Base-by-base conservation (phyloP, 805 yeast genomes). In the Barnettozyma siamensis region DNA sequence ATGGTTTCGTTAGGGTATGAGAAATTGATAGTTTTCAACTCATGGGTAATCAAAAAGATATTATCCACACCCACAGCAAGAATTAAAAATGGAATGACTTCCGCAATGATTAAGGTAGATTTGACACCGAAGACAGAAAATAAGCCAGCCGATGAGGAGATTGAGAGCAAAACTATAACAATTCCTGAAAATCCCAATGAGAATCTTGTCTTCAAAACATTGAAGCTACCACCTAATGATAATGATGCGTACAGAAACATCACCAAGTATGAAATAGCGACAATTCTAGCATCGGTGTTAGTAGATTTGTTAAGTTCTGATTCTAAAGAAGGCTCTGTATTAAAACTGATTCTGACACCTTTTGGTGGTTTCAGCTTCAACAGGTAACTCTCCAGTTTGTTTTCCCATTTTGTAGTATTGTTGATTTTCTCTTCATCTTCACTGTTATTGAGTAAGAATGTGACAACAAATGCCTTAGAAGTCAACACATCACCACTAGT, bases 31-130 rank as follows among this genome's bases (percentile, higher is more conserved):
- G 70, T 63, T 33, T 79, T 75, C 36, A 86, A 67, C 54, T 88
- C 95, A 57, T 89, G 89, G 1, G 88, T 82, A 17, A 91, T 76
- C 49, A 91, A 66, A 56, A 89, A 93, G 20, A 91, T 85, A 59
- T 91, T 91, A 63, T 91, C 99, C 21, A 91, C 88, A n/a, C 99
- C 99, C 42, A 91, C 81, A 0, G 99, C 99, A 43, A 91, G 69
- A 12, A 91, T 84, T 53, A 91, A 67, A 57, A 91, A 91, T 9
- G 98, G 98, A 27, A 91, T 91, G 6, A 91, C 99, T 59, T 93
- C 98, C 2, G 98, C 97, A 43, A 91, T 88, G 49, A 91, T 89
- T 33, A 91, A 67, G 0, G 98, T 91, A 0, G 95, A 85, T 54
- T 85, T 87, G 37, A 89, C 63, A 0, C 93, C 94, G n/a, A 84